Evolutionary conservation across 805 yeast species (phyloP), one percentile per base, ranked within the genome.

Genomic region (Kregervanrija pseudodelftensis): DNA sequence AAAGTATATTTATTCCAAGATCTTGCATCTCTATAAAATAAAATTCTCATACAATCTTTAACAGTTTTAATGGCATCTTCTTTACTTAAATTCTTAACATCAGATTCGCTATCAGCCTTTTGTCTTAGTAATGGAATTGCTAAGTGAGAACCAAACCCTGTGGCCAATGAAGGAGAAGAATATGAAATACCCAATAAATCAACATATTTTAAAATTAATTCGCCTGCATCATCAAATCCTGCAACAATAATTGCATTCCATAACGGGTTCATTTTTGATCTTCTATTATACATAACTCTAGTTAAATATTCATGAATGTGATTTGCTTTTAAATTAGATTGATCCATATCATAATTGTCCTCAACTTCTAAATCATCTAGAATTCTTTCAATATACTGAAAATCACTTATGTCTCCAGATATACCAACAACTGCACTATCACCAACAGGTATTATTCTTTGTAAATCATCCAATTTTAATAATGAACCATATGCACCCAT

Each of bases 161-260:
- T 90, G 39, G 97, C 96, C 46, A 93, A 69, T 2, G 95, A 74
- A 30, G 95, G 93, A 0, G 98, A 75, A 3, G 86, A 74, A 65
- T 86, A 93, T 2, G 95, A 77, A 28, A 89, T 96, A 41, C 99
- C 99, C 48, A 90, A 74, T 49, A 93, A 70, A 63, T 93, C 96
- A 39, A 89, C 95, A 60, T 86, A 90, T 53, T 82, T 80, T 59
- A 93, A 72, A 56, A 85, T 85, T 38, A 93, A 88, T 53, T 77
- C 73, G 39, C 69, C 73, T 46, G 80, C 80, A 51, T 76, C 79
- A 60, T 85, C 84, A 54, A 84, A 73, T 9, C 99, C 99, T 11
- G 89, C 96, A 42, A 93, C 97, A 45, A 93, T 72, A 34, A 85
- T 68, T 1, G 98, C 84, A 66, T 93, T 93, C 98, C 98, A 93